Base-by-base conservation (phyloP, 495 filamentous ascomycete genomes). In the Aspergillus affinis region DNA sequence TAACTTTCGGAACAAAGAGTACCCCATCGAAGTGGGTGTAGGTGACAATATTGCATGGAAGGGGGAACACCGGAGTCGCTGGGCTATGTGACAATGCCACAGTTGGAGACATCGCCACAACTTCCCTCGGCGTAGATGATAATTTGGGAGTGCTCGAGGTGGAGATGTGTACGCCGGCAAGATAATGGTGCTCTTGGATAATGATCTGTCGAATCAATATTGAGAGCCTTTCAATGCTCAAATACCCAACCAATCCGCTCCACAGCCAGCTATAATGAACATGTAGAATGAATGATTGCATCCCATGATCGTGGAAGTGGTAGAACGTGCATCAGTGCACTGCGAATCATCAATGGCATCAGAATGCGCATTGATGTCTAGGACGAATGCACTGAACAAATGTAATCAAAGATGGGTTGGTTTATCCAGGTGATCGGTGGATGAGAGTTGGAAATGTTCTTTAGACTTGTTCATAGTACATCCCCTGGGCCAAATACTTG, bases 141-240 rank as follows among this genome's bases (percentile, higher is more conserved):
- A 45, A 60, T 4, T 20, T 60, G 23, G 49, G 58, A n/a, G 20
- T 60, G 32, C 7, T 56, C 30, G 59, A 61, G 51, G 59, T 29
- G n/a, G 47, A 61, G 18, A 36, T 56, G 13, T 55, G 47, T 41
- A 54, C 58, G 0, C 51, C 48, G 8, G 49, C 57, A 6, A 32
- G 51, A 54, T 54, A 1, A 27, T 27, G 7, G 49, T 27, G 23
- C 2, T 26, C 2, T 26, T 26, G 23, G 23, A 4, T 4, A 26
- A 4, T 26, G 2, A 2, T 26, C 4, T 26, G 23, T 26, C 2
- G 23, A 26, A 26, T 26, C 2, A 26, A 26, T 26, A 26, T 26
- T 26, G 4, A 4, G 23, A 4, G 23, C 2, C 4, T 26, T 26
- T 26, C 23, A 2, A 26, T 26, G 23, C 23, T 26, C 23, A 26